Percentiles rank a stretch among this genome's conserved stretches.
Evolutionary conservation across 208 protist genomes (phyloP).

Genomic region (Leishmania lainsoni): DNA sequence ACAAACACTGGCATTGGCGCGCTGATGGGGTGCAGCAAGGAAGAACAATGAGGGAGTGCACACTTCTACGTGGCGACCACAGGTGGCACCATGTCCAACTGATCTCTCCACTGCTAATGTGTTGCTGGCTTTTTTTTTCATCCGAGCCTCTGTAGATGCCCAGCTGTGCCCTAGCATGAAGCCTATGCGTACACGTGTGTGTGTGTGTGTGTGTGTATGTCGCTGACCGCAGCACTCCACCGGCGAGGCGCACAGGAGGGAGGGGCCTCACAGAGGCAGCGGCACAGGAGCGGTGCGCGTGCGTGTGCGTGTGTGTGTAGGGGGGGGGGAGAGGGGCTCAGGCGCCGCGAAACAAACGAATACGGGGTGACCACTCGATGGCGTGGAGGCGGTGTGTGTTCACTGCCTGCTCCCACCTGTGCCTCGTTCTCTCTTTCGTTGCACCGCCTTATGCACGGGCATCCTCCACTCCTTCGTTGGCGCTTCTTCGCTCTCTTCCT

Average conservation of each 20-base stretch:
- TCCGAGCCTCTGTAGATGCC: not conserved
- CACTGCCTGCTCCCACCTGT: not conserved
- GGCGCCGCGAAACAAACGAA: not conserved
- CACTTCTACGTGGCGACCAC: not conserved
- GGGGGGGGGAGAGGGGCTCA: not conserved
- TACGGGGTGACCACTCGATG: not conserved
- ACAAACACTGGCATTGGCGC: not conserved
- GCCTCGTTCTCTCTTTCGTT: not conserved
- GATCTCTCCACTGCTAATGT: not conserved
- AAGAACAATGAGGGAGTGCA: not conserved
- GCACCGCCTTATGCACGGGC: not conserved
- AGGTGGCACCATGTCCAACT: not conserved
- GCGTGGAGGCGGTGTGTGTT: not conserved
- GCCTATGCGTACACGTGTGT: not conserved
- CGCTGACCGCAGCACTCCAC: too few species aligned
- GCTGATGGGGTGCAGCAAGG: not conserved
- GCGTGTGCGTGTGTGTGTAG: too few species aligned
- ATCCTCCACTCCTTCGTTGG: not conserved
- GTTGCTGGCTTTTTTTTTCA: not conserved
- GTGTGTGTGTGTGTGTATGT: not conserved
- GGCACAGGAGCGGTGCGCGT: too few species aligned
- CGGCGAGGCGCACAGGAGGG: too few species aligned
- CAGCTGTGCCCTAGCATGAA: not conserved
- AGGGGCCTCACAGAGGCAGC: too few species aligned
- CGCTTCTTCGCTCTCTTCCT: not conserved